A percentile compares a stretch with the other conserved stretches of the same genome.
phyloP scores from a whole-genome alignment of 179 eudicot genomes.

The Heliamphora pulchella region DNA sequence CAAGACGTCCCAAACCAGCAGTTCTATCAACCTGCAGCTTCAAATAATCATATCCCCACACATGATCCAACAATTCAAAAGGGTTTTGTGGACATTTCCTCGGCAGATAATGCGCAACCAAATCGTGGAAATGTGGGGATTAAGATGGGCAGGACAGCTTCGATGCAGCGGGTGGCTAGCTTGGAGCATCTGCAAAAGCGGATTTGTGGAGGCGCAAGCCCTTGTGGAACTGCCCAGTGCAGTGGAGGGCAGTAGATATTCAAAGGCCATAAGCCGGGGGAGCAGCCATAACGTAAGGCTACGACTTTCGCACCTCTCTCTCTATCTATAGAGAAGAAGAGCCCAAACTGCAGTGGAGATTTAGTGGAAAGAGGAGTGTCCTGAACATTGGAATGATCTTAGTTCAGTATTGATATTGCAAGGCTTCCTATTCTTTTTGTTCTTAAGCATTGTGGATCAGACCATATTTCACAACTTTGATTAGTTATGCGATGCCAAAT shows the following conservation, averaged over 20 bases:
- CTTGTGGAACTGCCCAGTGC: slow-evolving; percentile 23
- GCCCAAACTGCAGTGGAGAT: too few relatives aligned
- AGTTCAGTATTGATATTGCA: too few relatives aligned
- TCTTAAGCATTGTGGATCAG: too few relatives aligned
- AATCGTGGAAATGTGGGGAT: slow-evolving; percentile 28
- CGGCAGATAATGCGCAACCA: slow-evolving; percentile 35
- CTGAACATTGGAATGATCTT: too few relatives aligned
- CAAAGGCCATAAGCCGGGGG: too few relatives aligned
- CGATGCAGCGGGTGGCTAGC: slow-evolving; percentile 90
- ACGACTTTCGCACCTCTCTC: too few relatives aligned
- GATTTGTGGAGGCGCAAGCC: slow-evolving; percentile 49
- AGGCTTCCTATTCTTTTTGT: too few relatives aligned
- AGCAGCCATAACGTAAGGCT: too few relatives aligned
- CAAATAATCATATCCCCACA: slow-evolving; percentile 29
- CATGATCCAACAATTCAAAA: slow-evolving; percentile 37
- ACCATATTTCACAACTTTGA: too few relatives aligned
- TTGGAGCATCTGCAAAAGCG: slow-evolving; percentile 95
- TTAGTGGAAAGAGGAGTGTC: too few relatives aligned
- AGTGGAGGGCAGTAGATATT: slow-evolving; percentile 20
- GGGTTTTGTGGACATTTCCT: slow-evolving; percentile 30
- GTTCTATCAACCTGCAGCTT: slow-evolving; percentile 37
- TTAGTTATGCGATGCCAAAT: too few relatives aligned
- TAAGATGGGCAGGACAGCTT: slow-evolving; percentile 55
- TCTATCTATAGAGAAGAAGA: too few relatives aligned
- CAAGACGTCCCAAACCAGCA: slow-evolving; percentile 59